Evolutionary conservation across 257 asterid genomes (phyloP).

Genomic region (Perilla frutescens): DNA sequence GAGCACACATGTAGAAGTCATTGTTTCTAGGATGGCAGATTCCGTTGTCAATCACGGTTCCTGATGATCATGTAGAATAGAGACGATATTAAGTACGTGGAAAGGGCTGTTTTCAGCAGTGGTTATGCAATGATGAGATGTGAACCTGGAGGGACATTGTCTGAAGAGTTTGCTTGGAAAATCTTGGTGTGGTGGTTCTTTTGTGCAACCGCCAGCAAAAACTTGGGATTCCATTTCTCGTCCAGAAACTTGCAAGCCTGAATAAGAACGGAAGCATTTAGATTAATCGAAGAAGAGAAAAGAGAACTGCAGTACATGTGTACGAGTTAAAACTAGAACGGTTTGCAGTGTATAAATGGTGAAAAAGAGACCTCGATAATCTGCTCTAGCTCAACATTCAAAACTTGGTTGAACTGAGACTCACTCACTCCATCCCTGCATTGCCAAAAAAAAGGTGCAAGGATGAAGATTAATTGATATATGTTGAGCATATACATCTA

Average conservation of each 20-base stretch:
- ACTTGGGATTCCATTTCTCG: constrained; percentile 62
- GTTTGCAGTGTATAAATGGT: neutral
- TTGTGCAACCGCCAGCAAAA: constrained; percentile 65
- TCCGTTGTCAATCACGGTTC: constrained; percentile 72
- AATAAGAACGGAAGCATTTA: neutral
- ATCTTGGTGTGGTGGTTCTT: constrained; percentile 80
- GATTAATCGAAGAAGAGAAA: neutral
- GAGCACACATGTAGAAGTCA: constrained; percentile 85
- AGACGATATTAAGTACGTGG: neutral
- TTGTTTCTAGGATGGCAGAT: constrained; percentile 64
- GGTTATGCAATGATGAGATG: neutral
- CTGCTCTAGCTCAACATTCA: constrained; percentile 71
- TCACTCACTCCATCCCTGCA: constrained; percentile 80
- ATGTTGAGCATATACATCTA: neutral
- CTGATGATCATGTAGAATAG: constrained; percentile 37
- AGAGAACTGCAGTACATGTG: neutral
- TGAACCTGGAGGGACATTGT: constrained; percentile 75
- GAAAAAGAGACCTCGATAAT: constrained; percentile 53
- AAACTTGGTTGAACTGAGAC: constrained; percentile 75
- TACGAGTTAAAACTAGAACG: neutral
- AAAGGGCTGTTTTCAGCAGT: neutral
- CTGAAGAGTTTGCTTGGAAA: constrained; percentile 51
- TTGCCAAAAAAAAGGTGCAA: neutral
- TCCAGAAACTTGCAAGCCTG: constrained; percentile 75
- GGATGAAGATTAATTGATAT: neutral